These are phyloP conservation scores for Xanthoconium purpureum DNA, from an alignment of 768 basidiomycete genomes.

Conservation along the genomic window DNA sequence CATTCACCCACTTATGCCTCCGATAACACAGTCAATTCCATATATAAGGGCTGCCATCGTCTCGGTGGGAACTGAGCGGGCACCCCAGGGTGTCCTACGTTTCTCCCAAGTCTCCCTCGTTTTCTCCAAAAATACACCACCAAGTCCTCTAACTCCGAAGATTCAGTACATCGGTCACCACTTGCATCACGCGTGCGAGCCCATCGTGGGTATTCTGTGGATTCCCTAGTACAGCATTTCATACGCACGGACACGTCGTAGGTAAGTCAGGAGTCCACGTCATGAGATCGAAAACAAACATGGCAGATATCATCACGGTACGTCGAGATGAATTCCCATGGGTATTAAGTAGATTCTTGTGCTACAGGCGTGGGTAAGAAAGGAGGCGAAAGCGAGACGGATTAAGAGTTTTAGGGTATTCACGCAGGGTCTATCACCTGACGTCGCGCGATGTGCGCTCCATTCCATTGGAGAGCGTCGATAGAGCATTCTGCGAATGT, in stretches of 20 bases:
- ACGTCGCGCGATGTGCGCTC: conserved; percentile 21
- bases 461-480: conserved; percentile 29
- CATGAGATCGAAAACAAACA: not conserved
- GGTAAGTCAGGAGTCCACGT: conserved; percentile 6
- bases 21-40: conserved; percentile 1
- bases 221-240: not conserved
- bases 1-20: conserved; percentile 16
- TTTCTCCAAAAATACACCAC: not conserved
- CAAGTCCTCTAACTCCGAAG: not conserved
- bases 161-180: not conserved
- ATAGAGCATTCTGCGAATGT: conserved; percentile 27
- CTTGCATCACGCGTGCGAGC: not conserved
- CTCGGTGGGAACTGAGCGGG: not conserved
- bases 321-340: conserved; percentile 5
- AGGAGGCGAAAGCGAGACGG: not conserved
- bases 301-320: conserved; percentile 12
- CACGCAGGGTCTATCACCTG: conserved; percentile 39
- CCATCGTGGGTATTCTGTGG: not conserved
- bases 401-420: conserved; percentile 34
- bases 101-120: not conserved
- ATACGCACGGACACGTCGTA: not conserved
- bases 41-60: conserved; percentile 13
- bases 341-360: conserved; percentile 9
- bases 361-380: conserved; percentile 2
- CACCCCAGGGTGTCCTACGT: not conserved